Evolutionary conservation across 2,329 filamentous ascomycete genomes (phyloP).

Genomic region (Massarina eburnea): DNA sequence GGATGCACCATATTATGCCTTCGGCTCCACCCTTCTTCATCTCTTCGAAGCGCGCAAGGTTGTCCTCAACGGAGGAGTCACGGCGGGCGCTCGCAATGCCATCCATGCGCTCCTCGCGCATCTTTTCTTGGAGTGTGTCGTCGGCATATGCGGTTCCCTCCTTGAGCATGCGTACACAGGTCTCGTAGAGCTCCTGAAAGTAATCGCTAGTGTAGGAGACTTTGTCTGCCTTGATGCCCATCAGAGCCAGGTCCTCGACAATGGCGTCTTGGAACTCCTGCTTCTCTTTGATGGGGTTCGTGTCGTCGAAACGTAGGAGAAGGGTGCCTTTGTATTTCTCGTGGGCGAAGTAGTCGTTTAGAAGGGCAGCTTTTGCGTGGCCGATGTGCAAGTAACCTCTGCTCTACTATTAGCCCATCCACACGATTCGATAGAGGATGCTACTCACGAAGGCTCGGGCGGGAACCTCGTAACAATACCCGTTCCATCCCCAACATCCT

Average conservation of each 20-base stretch:
- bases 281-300: constrained; percentile 96
- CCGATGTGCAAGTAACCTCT: constrained; percentile 89
- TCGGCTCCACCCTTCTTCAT: constrained; percentile 86
- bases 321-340: constrained; percentile 89
- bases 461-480: constrained; percentile 88
- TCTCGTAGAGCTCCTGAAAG: constrained; percentile 88
- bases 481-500: constrained; percentile 73
- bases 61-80: constrained; percentile 79
- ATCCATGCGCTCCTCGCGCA: constrained; percentile 82
- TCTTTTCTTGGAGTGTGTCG: constrained; percentile 86
- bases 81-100: constrained; percentile 81
- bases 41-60: constrained; percentile 80
- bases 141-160: constrained; percentile 90
- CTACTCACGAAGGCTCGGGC: constrained; percentile 80
- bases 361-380: constrained; percentile 88
- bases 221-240: constrained; percentile 87
- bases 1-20: constrained; percentile 84
- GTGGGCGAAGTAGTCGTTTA: constrained; percentile 97
- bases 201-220: constrained; percentile 93
- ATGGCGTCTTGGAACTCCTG: constrained; percentile 95
- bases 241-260: constrained; percentile 83
- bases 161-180: constrained; percentile 80
- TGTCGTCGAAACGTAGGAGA: constrained; percentile 92
- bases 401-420: constrained; percentile 12
- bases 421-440: background rate